Conservation (phyloP, 2,329 filamentous ascomycete species). For the Colletotrichum sp. region DNA sequence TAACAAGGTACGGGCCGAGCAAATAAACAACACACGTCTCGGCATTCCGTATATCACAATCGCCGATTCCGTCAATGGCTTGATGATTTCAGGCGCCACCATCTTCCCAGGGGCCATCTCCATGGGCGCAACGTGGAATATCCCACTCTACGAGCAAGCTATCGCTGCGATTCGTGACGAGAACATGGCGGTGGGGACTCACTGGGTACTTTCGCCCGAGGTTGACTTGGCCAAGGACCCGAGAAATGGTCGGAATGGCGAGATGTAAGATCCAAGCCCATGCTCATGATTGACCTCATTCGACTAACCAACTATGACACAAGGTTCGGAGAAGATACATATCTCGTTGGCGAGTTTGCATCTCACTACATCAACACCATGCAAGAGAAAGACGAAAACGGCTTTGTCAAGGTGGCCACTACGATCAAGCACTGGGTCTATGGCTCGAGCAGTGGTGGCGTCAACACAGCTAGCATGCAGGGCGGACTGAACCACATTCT, state of each 20-base stretch:
- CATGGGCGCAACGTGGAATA: conserved; percentile 33
- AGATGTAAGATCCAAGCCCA: conserved; percentile 18
- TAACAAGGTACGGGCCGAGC: conserved; percentile 26
- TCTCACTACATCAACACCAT: conserved; percentile 36
- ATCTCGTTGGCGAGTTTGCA: conserved; percentile 34
- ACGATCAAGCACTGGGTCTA: conserved; percentile 42
- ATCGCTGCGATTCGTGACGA: conserved; percentile 33
- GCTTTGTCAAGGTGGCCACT: conserved; percentile 36
- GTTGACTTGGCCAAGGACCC: conserved; percentile 36
- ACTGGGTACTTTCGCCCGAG: conserved; percentile 37
- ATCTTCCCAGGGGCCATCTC: conserved; percentile 34
- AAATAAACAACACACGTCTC: conserved; percentile 22
- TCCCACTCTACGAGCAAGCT: conserved; percentile 31
- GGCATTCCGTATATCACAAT: conserved; percentile 29
- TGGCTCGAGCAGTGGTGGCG: conserved; percentile 33
- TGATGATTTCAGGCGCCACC: conserved; percentile 32
- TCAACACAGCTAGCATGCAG: conserved; percentile 35
- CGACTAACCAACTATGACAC: background rate
- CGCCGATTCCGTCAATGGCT: conserved; percentile 32
- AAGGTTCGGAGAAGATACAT: conserved; percentile 36
- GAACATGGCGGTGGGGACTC: conserved; percentile 32
- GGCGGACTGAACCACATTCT: conserved; percentile 38
- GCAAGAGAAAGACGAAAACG: conserved; percentile 35
- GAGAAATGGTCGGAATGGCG: conserved; percentile 26
- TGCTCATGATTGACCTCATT: too few species aligned